These are phyloP conservation scores for Malassezia restricta DNA, from an alignment of 1,284 basidiomycete genomes.

Conservation along the genomic window DNA sequence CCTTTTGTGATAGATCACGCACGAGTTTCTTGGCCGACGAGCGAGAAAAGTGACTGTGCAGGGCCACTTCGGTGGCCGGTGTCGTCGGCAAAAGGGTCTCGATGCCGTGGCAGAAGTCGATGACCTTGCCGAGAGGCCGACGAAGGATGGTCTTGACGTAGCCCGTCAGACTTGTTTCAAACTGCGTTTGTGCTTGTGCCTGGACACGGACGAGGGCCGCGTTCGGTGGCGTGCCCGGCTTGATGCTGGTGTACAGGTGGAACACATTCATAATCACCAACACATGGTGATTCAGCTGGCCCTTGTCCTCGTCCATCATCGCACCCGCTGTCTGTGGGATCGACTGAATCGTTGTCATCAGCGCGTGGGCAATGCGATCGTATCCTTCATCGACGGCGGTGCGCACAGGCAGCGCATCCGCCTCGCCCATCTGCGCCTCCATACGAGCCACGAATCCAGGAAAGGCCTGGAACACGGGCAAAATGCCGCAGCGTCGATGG, in stretches of 20 bases:
- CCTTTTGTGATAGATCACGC: constrained; percentile 75
- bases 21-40: constrained; percentile 68
- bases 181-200: constrained; percentile 54
- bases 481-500: constrained; percentile 83
- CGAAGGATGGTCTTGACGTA: constrained; percentile 80
- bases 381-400: constrained; percentile 68
- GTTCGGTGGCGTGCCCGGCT: constrained; percentile 47
- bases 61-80: constrained; percentile 64
- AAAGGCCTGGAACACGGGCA: constrained; percentile 85
- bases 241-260: constrained; percentile 69
- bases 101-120: constrained; percentile 86
- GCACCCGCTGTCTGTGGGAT: constrained; percentile 74
- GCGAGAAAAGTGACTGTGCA: constrained; percentile 65
- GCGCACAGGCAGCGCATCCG: constrained; percentile 62
- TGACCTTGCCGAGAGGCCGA: constrained; percentile 71
- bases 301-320: constrained; percentile 59
- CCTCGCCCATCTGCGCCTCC: constrained; percentile 67
- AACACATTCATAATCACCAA: constrained; percentile 96
- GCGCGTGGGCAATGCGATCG: constrained; percentile 69
- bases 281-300: constrained; percentile 88
- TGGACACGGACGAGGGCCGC: constrained; percentile 61
- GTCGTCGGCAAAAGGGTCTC: constrained; percentile 72
- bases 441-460: constrained; percentile 73
- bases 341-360: constrained; percentile 84
- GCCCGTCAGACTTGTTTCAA: constrained; percentile 69